Evolutionary conservation across 1,139 yeast species (phyloP).

Genomic region (Diutina siamensis): DNA sequence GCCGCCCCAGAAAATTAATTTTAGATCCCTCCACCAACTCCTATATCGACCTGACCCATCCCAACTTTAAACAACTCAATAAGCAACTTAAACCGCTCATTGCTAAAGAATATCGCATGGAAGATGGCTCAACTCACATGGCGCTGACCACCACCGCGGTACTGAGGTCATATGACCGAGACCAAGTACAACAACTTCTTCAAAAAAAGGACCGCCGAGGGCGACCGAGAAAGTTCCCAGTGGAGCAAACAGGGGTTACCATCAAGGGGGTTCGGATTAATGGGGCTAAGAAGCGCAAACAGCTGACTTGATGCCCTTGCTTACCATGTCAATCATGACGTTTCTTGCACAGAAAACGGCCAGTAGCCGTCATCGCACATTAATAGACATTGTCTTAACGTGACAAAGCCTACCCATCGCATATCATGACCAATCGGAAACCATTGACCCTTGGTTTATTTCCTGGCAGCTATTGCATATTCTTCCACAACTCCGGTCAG

Average conservation of each 20-base stretch:
- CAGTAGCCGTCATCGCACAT: too few relatives aligned
- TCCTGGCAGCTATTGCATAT: too few relatives aligned
- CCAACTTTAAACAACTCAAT: slow-evolving; percentile 30
- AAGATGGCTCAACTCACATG: slow-evolving; percentile 4
- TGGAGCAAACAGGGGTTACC: slow-evolving; percentile 37
- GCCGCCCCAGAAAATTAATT: slow-evolving; percentile 34
- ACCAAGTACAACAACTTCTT: slow-evolving; percentile 27
- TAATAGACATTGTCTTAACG: too few relatives aligned
- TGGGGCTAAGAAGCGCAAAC: slow-evolving; percentile 21
- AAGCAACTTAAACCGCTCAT: slow-evolving; percentile 17
- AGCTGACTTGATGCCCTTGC: not conserved
- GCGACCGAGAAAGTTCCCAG: slow-evolving; percentile 40
- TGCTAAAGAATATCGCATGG: slow-evolving; percentile 1
- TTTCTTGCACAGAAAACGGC: too few relatives aligned
- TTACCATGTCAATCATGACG: not conserved
- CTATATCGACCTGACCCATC: slow-evolving; percentile 33
- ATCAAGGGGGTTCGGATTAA: slow-evolving; percentile 35
- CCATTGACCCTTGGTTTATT: too few relatives aligned
- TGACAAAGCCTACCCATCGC: too few relatives aligned
- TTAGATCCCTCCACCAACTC: slow-evolving; percentile 31
- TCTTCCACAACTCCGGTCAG: too few relatives aligned
- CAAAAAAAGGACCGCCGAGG: slow-evolving; percentile 36
- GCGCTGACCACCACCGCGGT: not conserved
- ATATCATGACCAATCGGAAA: too few relatives aligned
- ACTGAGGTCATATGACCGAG: slow-evolving; percentile 13